phyloP scores from a whole-genome alignment of 73 alveolate species.

The Diophrys sp. region DNA sequence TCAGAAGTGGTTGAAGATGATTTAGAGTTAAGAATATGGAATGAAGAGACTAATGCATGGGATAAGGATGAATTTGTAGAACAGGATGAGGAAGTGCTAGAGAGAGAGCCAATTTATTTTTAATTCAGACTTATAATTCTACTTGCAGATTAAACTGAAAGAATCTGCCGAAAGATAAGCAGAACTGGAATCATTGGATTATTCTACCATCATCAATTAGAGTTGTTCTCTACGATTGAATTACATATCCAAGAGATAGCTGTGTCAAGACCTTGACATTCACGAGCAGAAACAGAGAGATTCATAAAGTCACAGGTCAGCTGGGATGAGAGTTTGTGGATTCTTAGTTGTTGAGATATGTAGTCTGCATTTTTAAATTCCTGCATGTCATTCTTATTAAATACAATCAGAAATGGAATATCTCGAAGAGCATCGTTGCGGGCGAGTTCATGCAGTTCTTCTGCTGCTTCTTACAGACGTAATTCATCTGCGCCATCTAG shows the following conservation, averaged over 20 bases:
- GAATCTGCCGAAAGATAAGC: background rate
- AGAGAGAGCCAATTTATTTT: too few species aligned
- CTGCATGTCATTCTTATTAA: conserved; percentile 17
- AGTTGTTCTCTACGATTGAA: background rate
- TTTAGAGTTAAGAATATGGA: background rate
- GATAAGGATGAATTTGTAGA: too few species aligned
- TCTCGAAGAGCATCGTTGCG: conserved; percentile 8
- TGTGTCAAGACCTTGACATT: background rate
- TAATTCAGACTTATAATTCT: too few species aligned
- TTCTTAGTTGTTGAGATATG: background rate
- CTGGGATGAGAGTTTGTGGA: conserved; percentile 15
- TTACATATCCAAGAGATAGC: background rate
- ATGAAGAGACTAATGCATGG: background rate
- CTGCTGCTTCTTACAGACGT: conserved; percentile 43
- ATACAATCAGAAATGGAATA: conserved; percentile 34
- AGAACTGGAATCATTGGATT: too few species aligned
- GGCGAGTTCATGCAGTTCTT: conserved; percentile 27
- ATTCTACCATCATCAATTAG: too few species aligned
- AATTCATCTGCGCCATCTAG: conserved; percentile 58
- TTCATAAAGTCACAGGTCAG: background rate
- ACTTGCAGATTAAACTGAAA: background rate
- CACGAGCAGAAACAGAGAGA: background rate
- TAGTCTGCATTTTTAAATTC: conserved; percentile 6
- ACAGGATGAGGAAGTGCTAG: too few species aligned
- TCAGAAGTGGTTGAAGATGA: background rate